A percentile compares a stretch with the other conserved stretches of the same genome.
Evolutionary conservation across 2,329 filamentous ascomycete genomes (phyloP).

Genomic region (Teratosphaeria zuluensis): DNA sequence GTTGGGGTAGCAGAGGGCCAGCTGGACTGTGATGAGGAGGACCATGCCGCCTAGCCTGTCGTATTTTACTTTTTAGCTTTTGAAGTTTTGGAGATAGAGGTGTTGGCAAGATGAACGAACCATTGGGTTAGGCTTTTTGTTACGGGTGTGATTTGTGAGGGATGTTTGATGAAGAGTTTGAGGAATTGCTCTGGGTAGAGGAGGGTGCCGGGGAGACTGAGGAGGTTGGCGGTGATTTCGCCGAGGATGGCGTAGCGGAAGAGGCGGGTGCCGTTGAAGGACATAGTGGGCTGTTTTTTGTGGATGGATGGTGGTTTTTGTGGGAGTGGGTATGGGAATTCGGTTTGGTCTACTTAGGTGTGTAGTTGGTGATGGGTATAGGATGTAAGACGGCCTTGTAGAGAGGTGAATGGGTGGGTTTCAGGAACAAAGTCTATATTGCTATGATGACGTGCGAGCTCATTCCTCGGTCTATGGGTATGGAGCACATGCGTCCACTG

Average conservation of each 20-base stretch:
- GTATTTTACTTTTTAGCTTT: background rate
- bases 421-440: no score
- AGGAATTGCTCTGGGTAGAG: conserved; percentile 15
- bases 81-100: background rate
- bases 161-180: conserved; percentile 10
- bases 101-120: background rate
- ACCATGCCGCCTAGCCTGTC: conserved; percentile 13
- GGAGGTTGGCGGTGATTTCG: conserved; percentile 18
- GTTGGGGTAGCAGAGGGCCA: conserved; percentile 20
- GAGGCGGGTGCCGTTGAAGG: conserved; percentile 10
- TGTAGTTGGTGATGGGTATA: no score
- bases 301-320: background rate
- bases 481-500: no score
- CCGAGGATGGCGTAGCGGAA: conserved; percentile 19
- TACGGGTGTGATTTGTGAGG: conserved; percentile 15
- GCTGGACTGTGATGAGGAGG: conserved; percentile 15
- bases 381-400: no score
- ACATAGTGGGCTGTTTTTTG: conserved; percentile 5
- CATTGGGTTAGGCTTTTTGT: conserved; percentile 14
- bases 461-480: no score
- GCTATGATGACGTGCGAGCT: no score
- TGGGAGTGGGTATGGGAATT: background rate
- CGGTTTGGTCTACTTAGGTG: no score
- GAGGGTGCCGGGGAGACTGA: conserved; percentile 11
- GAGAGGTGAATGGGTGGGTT: no score